Conservation (phyloP, 495 filamentous ascomycete genomes). For the Thozetella sp. region DNA sequence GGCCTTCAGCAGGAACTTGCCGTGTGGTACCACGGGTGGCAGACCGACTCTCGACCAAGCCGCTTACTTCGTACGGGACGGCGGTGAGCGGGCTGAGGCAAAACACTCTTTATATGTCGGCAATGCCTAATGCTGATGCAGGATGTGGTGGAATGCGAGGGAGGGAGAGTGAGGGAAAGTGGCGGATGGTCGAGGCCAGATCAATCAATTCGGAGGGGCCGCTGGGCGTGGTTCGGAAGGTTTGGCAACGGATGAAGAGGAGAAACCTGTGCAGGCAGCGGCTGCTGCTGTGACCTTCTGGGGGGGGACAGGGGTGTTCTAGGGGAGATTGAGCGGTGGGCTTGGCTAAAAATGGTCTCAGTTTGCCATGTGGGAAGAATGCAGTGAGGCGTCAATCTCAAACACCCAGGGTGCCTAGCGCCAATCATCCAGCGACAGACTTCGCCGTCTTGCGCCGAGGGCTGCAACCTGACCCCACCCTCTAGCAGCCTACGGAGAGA, state of each 20-base stretch:
- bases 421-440: neutral
- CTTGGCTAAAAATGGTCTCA: constrained; percentile 2
- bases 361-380: constrained; percentile 4
- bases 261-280: neutral
- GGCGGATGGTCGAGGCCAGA: too few relatives aligned
- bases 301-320: neutral
- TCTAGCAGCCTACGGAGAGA: too few relatives aligned
- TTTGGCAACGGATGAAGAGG: neutral
- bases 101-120: too few relatives aligned
- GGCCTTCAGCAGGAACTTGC: too few relatives aligned
- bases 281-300: neutral
- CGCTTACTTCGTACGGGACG: too few relatives aligned
- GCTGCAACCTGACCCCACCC: neutral
- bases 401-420: constrained; percentile 1
- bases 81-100: too few relatives aligned
- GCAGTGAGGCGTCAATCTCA: neutral
- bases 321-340: neutral
- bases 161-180: too few relatives aligned
- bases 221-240: neutral
- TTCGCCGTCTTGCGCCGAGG: neutral
- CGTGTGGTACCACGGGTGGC: too few relatives aligned
- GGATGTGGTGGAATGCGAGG: constrained; percentile 5
- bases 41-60: too few relatives aligned
- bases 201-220: neutral
- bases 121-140: neutral